A percentile compares a stretch with the other conserved stretches of the same genome.
These are phyloP conservation scores for Blastocystis sp. DNA, from an alignment of 352 stramenopile genomes.

Conservation along the genomic window DNA sequence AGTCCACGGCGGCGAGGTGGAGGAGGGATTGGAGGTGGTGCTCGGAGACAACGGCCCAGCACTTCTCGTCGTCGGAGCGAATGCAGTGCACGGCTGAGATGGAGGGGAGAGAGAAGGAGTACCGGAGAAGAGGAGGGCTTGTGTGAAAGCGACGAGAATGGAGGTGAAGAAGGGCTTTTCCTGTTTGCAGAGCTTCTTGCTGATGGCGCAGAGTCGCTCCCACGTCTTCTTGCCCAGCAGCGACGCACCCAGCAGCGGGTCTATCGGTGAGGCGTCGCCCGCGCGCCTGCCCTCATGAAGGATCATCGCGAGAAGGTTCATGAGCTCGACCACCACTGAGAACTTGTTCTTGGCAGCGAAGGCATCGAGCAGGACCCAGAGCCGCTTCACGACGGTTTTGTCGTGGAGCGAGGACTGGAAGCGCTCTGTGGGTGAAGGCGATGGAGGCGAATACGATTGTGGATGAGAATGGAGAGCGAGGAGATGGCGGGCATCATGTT, in stretches of 20 bases:
- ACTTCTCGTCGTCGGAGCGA: neutral
- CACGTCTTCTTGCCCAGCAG: slow-evolving; percentile 14
- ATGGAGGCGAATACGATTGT: neutral
- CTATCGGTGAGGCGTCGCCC: neutral
- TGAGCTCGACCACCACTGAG: neutral
- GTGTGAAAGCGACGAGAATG: neutral
- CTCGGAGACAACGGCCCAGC: neutral
- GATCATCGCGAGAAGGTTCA: neutral
- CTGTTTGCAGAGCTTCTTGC: neutral
- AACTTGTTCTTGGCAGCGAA: neutral
- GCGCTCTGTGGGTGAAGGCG: neutral
- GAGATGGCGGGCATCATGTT: neutral
- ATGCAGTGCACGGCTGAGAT: neutral
- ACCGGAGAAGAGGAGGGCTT: neutral
- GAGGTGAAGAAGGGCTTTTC: neutral
- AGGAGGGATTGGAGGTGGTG: neutral
- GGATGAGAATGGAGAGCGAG: neutral
- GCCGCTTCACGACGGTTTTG: neutral
- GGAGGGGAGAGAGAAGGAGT: neutral
- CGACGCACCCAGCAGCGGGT: neutral
- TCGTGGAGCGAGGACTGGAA: neutral
- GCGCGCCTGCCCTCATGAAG: neutral
- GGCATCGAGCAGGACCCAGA: neutral
- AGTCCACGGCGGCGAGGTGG: neutral
- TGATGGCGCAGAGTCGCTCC: neutral